Evolutionary conservation across 176 grass and related monocot genomes (phyloP).

Genomic region (Ampelocalamus luodianensis): DNA sequence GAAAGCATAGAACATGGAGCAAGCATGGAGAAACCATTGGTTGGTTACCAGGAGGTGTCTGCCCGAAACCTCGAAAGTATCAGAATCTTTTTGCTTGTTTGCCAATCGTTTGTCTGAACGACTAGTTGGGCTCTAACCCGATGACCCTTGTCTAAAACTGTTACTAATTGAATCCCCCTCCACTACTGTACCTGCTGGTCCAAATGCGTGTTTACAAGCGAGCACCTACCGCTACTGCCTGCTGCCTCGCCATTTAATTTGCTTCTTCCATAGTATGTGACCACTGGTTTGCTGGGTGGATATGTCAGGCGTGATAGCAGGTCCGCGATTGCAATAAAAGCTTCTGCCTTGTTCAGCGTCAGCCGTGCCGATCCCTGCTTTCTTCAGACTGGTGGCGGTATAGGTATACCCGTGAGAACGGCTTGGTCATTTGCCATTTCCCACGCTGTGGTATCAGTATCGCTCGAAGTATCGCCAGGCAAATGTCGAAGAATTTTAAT

Average conservation of each 20-base stretch:
- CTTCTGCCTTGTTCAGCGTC: constrained; percentile 1
- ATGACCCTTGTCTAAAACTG: neutral
- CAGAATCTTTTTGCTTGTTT: neutral
- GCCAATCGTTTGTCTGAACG: neutral
- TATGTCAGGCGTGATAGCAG: constrained; percentile 12
- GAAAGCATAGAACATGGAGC: constrained; percentile 29
- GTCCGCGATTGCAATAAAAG: constrained; percentile 11
- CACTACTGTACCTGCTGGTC: neutral
- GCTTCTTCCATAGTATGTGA: constrained; percentile 1
- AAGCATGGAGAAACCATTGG: neutral
- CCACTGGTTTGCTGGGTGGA: constrained; percentile 15
- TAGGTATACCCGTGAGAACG: neutral
- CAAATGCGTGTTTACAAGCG: constrained; percentile 12
- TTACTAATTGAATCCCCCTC: neutral
- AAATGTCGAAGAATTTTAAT: neutral
- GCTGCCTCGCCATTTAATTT: constrained; percentile 29
- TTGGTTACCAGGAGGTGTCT: neutral
- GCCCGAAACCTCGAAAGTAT: neutral
- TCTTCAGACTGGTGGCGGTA: neutral
- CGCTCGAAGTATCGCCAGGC: neutral
- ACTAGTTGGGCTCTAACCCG: neutral
- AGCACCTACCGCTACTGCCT: neutral
- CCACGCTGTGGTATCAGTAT: neutral
- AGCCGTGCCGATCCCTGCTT: neutral
- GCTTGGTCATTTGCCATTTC: neutral